Evolutionary conservation across 305 asterid species (phyloP).

Genomic region (Fraxinus albicans): DNA sequence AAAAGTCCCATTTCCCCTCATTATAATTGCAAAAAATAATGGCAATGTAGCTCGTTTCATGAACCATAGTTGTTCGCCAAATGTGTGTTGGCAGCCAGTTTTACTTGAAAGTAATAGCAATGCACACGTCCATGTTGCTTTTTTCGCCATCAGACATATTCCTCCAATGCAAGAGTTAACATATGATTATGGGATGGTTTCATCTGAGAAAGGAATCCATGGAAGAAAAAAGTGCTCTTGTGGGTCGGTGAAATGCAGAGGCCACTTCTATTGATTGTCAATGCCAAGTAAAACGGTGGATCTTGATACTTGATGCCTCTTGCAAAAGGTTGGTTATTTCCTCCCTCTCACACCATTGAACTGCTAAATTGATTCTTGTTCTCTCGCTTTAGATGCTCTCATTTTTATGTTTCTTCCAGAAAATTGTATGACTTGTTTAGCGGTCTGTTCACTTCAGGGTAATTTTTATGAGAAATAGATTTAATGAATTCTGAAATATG

Average conservation of each 20-base stretch:
- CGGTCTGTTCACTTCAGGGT: neutral
- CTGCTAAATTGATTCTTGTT: neutral
- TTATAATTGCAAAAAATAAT: slow-evolving; percentile 55
- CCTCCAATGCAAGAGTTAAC: slow-evolving; percentile 95
- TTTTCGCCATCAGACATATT: slow-evolving; percentile 74
- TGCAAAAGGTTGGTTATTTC: slow-evolving; percentile 33
- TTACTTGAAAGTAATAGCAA: slow-evolving; percentile 60
- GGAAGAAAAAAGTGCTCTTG: slow-evolving; percentile 77
- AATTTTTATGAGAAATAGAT: neutral
- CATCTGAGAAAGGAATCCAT: slow-evolving; percentile 47
- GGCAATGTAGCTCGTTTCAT: slow-evolving; percentile 90
- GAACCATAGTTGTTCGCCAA: slow-evolving; percentile 90
- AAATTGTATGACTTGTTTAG: neutral
- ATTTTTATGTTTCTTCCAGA: neutral
- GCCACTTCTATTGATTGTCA: slow-evolving; percentile 56
- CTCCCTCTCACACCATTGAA: neutral
- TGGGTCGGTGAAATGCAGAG: slow-evolving; percentile 70
- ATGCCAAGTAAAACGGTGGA: slow-evolving; percentile 12
- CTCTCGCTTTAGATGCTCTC: neutral
- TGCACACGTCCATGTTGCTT: slow-evolving; percentile 66
- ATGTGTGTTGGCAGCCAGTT: slow-evolving; percentile 77
- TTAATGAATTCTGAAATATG: neutral
- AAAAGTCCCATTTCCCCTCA: slow-evolving; percentile 59
- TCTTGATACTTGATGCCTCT: slow-evolving; percentile 28
- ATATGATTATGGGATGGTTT: slow-evolving; percentile 68